A percentile compares a stretch with the other conserved stretches of the same genome.
phyloP scores from a whole-genome alignment of 1,139 yeast genomes.

The Nakaseomyces sp. region DNA sequence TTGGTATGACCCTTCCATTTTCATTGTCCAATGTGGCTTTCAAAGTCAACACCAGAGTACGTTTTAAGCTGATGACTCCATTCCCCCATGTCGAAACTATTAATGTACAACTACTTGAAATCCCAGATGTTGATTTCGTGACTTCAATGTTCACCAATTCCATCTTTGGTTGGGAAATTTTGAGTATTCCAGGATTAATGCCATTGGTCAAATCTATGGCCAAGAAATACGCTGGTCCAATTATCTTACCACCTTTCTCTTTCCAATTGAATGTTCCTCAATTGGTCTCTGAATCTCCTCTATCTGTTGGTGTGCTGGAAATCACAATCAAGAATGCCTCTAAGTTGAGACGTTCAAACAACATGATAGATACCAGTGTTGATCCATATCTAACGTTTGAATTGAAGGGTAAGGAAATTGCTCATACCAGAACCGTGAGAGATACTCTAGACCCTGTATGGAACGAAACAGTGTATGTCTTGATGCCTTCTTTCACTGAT shows the following conservation, averaged over 20 bases:
- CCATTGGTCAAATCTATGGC: conserved; percentile 77
- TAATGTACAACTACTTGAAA: conserved; percentile 70
- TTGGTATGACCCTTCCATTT: conserved; percentile 57
- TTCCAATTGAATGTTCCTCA: conserved; percentile 89
- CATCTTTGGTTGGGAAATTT: conserved; percentile 75
- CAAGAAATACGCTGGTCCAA: conserved; percentile 78
- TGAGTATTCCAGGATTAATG: conserved; percentile 75
- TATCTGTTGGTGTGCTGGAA: conserved; percentile 79
- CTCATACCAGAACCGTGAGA: conserved; percentile 53
- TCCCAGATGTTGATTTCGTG: conserved; percentile 78
- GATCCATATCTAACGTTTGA: conserved; percentile 79
- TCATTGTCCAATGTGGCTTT: conserved; percentile 54
- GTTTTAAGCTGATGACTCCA: conserved; percentile 77
- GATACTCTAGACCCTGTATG: conserved; percentile 67
- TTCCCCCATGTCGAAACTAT: conserved; percentile 91
- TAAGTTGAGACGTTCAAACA: conserved; percentile 55
- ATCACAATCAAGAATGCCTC: conserved; percentile 58
- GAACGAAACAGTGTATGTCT: conserved; percentile 66
- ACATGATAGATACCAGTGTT: conserved; percentile 61
- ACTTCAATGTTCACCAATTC: conserved; percentile 65
- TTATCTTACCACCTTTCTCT: conserved; percentile 78
- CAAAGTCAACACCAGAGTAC: conserved; percentile 61
- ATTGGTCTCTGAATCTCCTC: conserved; percentile 73
- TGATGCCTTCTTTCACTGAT: conserved; percentile 68
- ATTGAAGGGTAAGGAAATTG: conserved; percentile 47